Evolutionary conservation across 2,329 filamentous ascomycete genomes (phyloP), one percentile per base, ranked within the genome.

Genomic region (Neonectria ditissima): DNA sequence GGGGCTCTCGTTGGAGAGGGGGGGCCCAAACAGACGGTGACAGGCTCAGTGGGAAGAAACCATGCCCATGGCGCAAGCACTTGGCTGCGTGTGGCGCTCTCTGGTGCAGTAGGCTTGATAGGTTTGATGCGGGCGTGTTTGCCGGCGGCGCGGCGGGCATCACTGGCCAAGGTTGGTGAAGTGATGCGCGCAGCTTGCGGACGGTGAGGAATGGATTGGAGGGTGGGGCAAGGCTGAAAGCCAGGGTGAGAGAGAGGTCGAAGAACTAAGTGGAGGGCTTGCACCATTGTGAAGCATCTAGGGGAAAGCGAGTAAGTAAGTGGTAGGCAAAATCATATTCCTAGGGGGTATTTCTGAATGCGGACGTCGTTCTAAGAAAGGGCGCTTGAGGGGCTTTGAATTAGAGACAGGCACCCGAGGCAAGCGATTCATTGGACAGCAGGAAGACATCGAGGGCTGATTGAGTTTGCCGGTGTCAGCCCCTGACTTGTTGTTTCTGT

Each of bases 381-480:
- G 30, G 44, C 37, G 57, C 24, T 50, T 43, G 50, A 61, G 47
- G 52, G 51, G 24, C 30, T 44, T 60, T 61, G 43, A 22, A 50
- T 51, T 52, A 61, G 52, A 52, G 52, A 61, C 43, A 26, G 43
- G 47, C 7, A 28, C 14, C 30, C 30, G 16, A 20, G 22, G 30
- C 47, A 39, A 48, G 44, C 44, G 26, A 55, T 55, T 50, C 52
- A 61, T 61, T 61, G 52, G 58, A 34, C 32, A 26, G 41, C 32
- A 34, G 44, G 43, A 50, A 26, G 24, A 48, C 32, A 44, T 60
- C 58, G 51, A 59, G 56, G 34, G 44, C 50, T 55, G 58, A 55
- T 43, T 60, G 58, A 60, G 58, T 60, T 60, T 60, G 50, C 13
- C 20, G 43, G 44, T 50, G 51, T 55, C 58, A 55, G 58, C 53